phyloP scores from a whole-genome alignment of 768 basidiomycete genomes.

The Hypsizygus marmoreus region DNA sequence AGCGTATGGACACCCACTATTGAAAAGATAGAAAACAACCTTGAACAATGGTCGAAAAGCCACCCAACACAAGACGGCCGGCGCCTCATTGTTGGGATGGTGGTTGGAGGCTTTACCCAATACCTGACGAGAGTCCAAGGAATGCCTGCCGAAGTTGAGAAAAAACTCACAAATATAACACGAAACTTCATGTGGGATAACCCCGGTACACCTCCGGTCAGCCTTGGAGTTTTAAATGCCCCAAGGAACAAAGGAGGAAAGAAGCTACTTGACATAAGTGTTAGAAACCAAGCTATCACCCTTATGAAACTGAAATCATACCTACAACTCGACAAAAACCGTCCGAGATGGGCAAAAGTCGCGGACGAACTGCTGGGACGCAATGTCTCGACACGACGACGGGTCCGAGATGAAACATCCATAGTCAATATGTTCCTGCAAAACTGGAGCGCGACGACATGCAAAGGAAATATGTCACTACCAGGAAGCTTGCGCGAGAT shows the following conservation, averaged over 20 bases:
- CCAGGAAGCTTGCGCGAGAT: conserved; percentile 4
- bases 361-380: conserved; percentile 25
- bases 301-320: conserved; percentile 27
- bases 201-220: conserved; percentile 17
- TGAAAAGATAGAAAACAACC: conserved; percentile 24
- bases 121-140: conserved; percentile 38
- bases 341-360: conserved; percentile 30
- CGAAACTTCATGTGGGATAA: conserved; percentile 29
- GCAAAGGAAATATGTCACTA: conserved; percentile 2
- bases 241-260: conserved; percentile 23
- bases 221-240: conserved; percentile 16
- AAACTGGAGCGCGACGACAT: conserved; percentile 20
- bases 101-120: conserved; percentile 31
- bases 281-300: conserved; percentile 28
- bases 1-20: conserved; percentile 25
- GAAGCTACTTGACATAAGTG: conserved; percentile 23
- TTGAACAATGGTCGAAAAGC: conserved; percentile 23
- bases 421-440: conserved; percentile 31
- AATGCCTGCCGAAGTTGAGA: conserved; percentile 30
- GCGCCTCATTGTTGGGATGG: conserved; percentile 24
- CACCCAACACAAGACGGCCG: conserved; percentile 31
- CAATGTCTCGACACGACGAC: conserved; percentile 1
- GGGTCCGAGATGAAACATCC: not conserved
- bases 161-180: conserved; percentile 17
- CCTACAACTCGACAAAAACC: conserved; percentile 7